Base-by-base conservation (phyloP, 106 monocot genomes). In the Iris macrosiphon region DNA sequence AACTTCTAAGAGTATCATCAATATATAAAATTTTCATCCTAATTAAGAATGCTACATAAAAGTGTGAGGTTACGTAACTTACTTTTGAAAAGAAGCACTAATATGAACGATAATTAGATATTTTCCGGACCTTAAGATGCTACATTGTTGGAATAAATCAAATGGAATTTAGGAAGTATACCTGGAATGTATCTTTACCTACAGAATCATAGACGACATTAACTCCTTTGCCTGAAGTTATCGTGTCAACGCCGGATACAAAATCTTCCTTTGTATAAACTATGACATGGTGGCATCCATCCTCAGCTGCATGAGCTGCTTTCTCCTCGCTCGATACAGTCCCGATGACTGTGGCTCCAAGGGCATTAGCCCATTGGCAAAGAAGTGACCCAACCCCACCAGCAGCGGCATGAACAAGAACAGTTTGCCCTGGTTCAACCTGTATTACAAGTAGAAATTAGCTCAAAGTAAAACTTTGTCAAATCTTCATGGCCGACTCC, bases 361-460 rank as follows among this genome's bases (percentile, higher is more conserved):
- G 76, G 6, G 83, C 79, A 45, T 84, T 80, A 17, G 79, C 89
- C 89, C 89, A 89, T 46, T 89, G 89, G 45, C 89, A 89, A 43
- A 89, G 70, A 13, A 89, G 32, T 30, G 89, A 89, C 2, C 89
- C 89, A 35, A 84, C 84, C 3, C 89, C 89, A 31, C 84, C 84
- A 56, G 89, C 89, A 20, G 89, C 89, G 57, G 84, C 89, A 74
- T 83, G 89, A 55, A 89, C 57, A 8, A 89, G 84, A 26, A 89
- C 28, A 4, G 73, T 79, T 57, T 89, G 89, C 22, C 84, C 80
- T 44, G 31, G 51, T 57, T 89, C 73, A 34, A 89, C 80, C 84
- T 89, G 71, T 37, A 57, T 34, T 41, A 3, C n/a, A 38, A 25
- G 19, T 15, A 14, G 1, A 54, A 52, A 43, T 9, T 43, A 9